Conservation (phyloP, 208 protist genomes). For the Trypanosoma theileri region DNA sequence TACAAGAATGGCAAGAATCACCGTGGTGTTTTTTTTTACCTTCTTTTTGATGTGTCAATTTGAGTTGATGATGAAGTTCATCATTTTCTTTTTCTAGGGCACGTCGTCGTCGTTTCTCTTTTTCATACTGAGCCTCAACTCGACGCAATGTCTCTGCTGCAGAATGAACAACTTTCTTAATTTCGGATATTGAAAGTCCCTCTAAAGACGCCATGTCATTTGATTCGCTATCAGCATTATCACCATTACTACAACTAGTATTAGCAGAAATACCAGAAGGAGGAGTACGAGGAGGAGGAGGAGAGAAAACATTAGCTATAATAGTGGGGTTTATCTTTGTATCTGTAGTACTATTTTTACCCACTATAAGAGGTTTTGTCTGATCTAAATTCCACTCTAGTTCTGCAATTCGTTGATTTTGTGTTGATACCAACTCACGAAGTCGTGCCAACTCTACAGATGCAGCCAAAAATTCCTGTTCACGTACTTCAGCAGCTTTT, state of each 20-base stretch:
- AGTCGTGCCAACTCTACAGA: constrained; percentile 19
- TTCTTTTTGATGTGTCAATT: not conserved
- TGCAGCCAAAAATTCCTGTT: constrained; percentile 5
- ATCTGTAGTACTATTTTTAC: not conserved
- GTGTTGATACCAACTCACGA: constrained; percentile 9
- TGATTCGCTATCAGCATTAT: not conserved
- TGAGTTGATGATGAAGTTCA: constrained; percentile 11
- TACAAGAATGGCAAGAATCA: not conserved
- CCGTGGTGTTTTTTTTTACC: not conserved
- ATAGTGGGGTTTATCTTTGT: too few species aligned
- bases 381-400: constrained; percentile 9
- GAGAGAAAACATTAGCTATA: too few species aligned
- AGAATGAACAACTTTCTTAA: constrained; percentile 18
- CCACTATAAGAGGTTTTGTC: not conserved
- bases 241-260: not conserved
- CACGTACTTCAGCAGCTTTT: not conserved
- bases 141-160: constrained; percentile 9
- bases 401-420: constrained; percentile 16
- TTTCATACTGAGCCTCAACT: constrained; percentile 13
- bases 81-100: constrained; percentile 24
- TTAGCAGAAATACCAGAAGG: too few species aligned
- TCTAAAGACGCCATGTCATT: constrained; percentile 9
- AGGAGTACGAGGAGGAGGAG: too few species aligned
- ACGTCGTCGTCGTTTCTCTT: constrained; percentile 6
- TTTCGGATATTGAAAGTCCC: constrained; percentile 11